These are phyloP conservation scores for Linanthus parryae DNA, from an alignment of 148 eudicot species.

Conservation along the genomic window DNA sequence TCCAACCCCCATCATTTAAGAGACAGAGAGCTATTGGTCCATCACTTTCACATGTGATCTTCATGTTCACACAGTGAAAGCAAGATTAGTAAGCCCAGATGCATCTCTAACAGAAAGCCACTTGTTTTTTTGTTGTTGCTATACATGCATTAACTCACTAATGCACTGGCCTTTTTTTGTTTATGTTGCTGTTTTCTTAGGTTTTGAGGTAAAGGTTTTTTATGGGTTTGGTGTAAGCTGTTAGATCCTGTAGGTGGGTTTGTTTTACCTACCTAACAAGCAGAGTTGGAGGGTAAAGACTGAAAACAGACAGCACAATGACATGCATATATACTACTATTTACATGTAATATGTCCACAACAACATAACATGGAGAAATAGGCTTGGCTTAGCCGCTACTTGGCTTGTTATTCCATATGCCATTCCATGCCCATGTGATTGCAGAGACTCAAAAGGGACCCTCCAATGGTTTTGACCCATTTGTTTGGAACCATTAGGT, in stretches of 20 bases:
- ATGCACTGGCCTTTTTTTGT: background rate
- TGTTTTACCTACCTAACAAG: slow-evolving; percentile 11
- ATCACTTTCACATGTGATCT: slow-evolving; percentile 32
- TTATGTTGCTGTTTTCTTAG: slow-evolving; percentile 2
- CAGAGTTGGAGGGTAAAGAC: background rate
- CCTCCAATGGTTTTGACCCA: no score
- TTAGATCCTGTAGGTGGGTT: background rate
- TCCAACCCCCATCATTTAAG: slow-evolving; percentile 13
- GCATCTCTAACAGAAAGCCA: background rate
- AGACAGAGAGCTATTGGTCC: slow-evolving; percentile 14
- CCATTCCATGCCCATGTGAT: no score
- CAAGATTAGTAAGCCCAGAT: slow-evolving; percentile 5
- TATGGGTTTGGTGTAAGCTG: background rate
- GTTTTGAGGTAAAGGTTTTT: background rate
- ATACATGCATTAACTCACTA: background rate
- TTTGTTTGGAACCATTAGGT: no score
- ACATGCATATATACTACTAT: background rate
- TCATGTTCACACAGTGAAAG: slow-evolving; percentile 7
- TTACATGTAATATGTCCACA: background rate
- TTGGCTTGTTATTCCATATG: no score
- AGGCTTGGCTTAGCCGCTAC: slow-evolving; percentile 54
- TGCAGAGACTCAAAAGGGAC: no score
- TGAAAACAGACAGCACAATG: background rate
- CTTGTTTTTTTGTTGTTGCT: background rate
- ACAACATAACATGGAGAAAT: background rate